These are phyloP conservation scores for Epichloe sylvatica DNA, from an alignment of 2,329 filamentous ascomycete species.

Conservation along the genomic window DNA sequence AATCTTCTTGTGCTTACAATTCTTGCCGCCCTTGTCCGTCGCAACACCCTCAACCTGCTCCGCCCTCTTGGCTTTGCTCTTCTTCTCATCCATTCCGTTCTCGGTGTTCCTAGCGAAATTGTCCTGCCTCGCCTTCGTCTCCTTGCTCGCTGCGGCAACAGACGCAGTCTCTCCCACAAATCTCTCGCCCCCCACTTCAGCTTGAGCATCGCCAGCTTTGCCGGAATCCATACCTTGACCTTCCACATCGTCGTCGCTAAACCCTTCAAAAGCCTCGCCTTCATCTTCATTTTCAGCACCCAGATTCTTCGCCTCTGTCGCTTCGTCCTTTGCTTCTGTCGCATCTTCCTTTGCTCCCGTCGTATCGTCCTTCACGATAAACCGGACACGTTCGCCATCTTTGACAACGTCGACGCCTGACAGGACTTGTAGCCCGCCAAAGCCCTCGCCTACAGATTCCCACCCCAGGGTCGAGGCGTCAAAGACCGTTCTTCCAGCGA, in stretches of 20 bases:
- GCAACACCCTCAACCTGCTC: slow-evolving; percentile 10
- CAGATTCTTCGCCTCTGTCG: slow-evolving; percentile 7
- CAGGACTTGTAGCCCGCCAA: slow-evolving; percentile 83
- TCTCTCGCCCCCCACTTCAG: slow-evolving; percentile 16
- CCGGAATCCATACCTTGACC: slow-evolving; percentile 18
- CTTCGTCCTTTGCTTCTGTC: slow-evolving; percentile 14
- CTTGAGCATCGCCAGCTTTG: slow-evolving; percentile 19
- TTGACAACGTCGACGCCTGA: slow-evolving; percentile 78
- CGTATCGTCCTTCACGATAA: slow-evolving; percentile 28
- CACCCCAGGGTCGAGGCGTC: slow-evolving; percentile 38
- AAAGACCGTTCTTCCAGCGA: slow-evolving; percentile 18
- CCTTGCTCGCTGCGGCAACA: not conserved
- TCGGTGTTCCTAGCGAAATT: not conserved
- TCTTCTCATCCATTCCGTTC: slow-evolving; percentile 10
- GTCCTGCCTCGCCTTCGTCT: slow-evolving; percentile 3
- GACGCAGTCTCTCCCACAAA: not conserved
- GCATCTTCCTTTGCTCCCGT: slow-evolving; percentile 10
- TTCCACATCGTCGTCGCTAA: slow-evolving; percentile 35
- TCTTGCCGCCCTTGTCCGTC: slow-evolving; percentile 1
- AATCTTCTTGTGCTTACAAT: slow-evolving; percentile 17
- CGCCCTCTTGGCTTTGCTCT: slow-evolving; percentile 11
- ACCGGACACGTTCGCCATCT: slow-evolving; percentile 44
- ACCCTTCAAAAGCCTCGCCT: slow-evolving; percentile 50
- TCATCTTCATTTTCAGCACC: slow-evolving; percentile 17
- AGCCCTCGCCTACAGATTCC: slow-evolving; percentile 80